Evolutionary conservation across 1,284 basidiomycete genomes (phyloP).

Genomic region (Stereum hirsutum): DNA sequence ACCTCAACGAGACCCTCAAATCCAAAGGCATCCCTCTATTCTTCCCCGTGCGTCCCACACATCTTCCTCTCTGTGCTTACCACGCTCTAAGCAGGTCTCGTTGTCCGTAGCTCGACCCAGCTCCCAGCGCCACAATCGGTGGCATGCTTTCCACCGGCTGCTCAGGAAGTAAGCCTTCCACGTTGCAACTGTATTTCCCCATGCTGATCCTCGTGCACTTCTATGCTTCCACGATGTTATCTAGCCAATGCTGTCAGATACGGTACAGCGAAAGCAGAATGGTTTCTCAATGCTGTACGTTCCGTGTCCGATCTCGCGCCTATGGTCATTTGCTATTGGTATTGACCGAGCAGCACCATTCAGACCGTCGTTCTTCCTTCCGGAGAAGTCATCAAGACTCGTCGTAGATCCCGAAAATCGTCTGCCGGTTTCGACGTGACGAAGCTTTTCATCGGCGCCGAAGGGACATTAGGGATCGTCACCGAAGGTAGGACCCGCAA

Average conservation of each 20-base stretch:
- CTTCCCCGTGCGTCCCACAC: conserved; percentile 60
- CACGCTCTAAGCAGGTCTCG: background rate
- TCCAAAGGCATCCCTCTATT: conserved; percentile 74
- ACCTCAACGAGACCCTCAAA: conserved; percentile 70
- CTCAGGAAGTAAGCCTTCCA: conserved; percentile 53
- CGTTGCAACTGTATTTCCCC: background rate
- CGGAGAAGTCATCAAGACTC: conserved; percentile 91
- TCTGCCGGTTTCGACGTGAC: conserved; percentile 89
- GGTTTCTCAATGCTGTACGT: conserved; percentile 66
- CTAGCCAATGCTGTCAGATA: conserved; percentile 59
- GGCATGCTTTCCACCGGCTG: conserved; percentile 88
- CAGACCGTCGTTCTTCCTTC: conserved; percentile 85
- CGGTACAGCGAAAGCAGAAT: conserved; percentile 37
- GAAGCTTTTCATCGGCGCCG: conserved; percentile 90
- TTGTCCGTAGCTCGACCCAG: conserved; percentile 59
- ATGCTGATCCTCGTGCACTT: background rate
- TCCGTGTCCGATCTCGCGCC: background rate
- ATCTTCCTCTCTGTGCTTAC: background rate
- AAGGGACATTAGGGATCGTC: conserved; percentile 90
- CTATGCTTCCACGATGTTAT: background rate
- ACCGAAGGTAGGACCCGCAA: conserved; percentile 68
- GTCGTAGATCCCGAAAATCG: conserved; percentile 79
- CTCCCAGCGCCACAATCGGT: conserved; percentile 76
- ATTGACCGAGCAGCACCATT: conserved; percentile 6
- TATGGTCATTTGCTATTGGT: background rate